phyloP scores from a whole-genome alignment of 768 basidiomycete genomes.

The Atractiella rhizophila region DNA sequence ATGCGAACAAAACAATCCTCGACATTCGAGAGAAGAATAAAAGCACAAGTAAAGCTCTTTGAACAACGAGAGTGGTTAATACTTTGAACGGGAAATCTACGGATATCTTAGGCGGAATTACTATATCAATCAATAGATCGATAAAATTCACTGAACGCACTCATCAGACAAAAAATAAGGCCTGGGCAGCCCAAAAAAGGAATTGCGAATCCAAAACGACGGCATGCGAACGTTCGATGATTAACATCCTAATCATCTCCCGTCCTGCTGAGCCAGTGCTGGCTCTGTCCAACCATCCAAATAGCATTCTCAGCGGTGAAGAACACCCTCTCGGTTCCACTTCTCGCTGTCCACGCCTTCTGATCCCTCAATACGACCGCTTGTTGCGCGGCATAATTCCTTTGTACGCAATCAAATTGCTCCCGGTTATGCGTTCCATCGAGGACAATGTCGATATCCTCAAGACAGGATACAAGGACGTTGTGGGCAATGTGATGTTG shows the following conservation, averaged over 20 bases:
- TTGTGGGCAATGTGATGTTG: constrained; percentile 5
- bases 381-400: constrained; percentile 95
- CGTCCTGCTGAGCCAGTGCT: constrained; percentile 2
- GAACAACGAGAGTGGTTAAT: no score
- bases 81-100: no score
- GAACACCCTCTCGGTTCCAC: constrained; percentile 71
- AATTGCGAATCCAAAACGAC: no score
- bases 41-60: no score
- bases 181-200: no score
- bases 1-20: no score
- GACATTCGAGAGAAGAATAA: no score
- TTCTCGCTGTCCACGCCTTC: constrained; percentile 78
- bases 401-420: constrained; percentile 71
- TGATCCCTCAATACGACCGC: constrained; percentile 92
- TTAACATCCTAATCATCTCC: neutral
- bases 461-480: constrained; percentile 56
- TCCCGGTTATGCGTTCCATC: constrained; percentile 79
- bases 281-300: constrained; percentile 31
- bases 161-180: no score
- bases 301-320: constrained; percentile 79
- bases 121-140: no score
- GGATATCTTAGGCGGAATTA: no score
- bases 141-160: no score
- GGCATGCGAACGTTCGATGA: no score
- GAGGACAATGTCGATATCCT: constrained; percentile 59